Evolutionary conservation across 2,329 filamentous ascomycete species (phyloP).

Genomic region (Leptographium flavum): DNA sequence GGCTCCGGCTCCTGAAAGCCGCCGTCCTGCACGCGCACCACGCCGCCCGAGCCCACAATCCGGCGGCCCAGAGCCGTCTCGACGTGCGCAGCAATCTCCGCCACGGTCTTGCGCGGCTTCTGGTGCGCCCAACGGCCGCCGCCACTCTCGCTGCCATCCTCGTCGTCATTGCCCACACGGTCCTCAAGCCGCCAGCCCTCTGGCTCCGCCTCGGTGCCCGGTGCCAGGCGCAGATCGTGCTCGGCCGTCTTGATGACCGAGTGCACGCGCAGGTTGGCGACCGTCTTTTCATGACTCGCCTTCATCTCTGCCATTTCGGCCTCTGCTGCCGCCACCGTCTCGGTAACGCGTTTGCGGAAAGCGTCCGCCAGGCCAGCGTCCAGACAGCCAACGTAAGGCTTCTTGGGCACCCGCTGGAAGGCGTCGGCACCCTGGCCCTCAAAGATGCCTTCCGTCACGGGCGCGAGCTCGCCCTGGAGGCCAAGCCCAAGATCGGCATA

Average conservation of each 20-base stretch:
- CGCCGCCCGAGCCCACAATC: conserved; percentile 46
- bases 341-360: conserved; percentile 64
- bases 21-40: conserved; percentile 64
- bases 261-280: conserved; percentile 60
- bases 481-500: conserved; percentile 81
- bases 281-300: conserved; percentile 57
- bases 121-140: conserved; percentile 15
- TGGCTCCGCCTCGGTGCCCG: conserved; percentile 36
- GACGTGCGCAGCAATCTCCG: conserved; percentile 61
- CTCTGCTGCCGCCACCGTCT: conserved; percentile 58
- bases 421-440: conserved; percentile 44
- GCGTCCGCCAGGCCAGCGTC: conserved; percentile 67
- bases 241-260: conserved; percentile 62
- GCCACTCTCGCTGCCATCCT: conserved; percentile 18
- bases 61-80: conserved; percentile 56
- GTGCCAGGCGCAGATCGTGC: conserved; percentile 54
- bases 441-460: conserved; percentile 74
- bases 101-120: conserved; percentile 40
- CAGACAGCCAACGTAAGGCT: conserved; percentile 51
- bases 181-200: conserved; percentile 53
- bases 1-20: conserved; percentile 52
- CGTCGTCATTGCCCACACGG: conserved; percentile 34
- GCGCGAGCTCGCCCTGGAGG: conserved; percentile 65
- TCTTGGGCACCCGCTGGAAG: conserved; percentile 30
- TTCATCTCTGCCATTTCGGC: conserved; percentile 78